These are phyloP conservation scores for Camillea tinctor DNA, from an alignment of 2,329 filamentous ascomycete genomes.

Conservation along the genomic window DNA sequence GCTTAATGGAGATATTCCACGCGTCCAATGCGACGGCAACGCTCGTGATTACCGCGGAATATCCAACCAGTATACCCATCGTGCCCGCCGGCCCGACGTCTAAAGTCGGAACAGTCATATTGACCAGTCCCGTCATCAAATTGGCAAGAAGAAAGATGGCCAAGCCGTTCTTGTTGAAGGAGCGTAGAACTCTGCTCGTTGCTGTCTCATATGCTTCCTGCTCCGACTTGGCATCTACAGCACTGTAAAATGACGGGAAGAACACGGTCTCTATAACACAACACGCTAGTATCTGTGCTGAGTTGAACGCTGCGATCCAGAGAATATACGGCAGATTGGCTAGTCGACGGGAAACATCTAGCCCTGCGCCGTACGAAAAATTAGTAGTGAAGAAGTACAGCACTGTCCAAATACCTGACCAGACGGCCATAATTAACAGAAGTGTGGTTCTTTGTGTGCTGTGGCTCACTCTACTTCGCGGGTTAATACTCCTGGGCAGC, in stretches of 20 bases:
- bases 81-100: conserved; percentile 63
- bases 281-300: conserved; percentile 75
- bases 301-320: conserved; percentile 92
- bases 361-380: conserved; percentile 67
- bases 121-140: conserved; percentile 82
- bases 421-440: conserved; percentile 61
- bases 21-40: conserved; percentile 67
- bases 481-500: conserved; percentile 50
- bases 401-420: conserved; percentile 65
- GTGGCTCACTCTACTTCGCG: conserved; percentile 41
- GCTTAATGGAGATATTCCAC: conserved; percentile 67
- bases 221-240: conserved; percentile 55
- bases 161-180: conserved; percentile 87
- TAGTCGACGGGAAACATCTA: conserved; percentile 80
- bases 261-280: conserved; percentile 74
- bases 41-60: conserved; percentile 65
- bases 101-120: conserved; percentile 81
- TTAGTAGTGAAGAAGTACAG: conserved; percentile 70
- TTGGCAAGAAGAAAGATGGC: conserved; percentile 86
- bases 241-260: conserved; percentile 70
- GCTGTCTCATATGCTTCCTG: conserved; percentile 63
- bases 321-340: conserved; percentile 93
- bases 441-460: conserved; percentile 55
- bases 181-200: conserved; percentile 77
- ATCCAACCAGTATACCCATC: conserved; percentile 73